phyloP scores from a whole-genome alignment of 352 stramenopile species.

The Pythium utonaiense region DNA sequence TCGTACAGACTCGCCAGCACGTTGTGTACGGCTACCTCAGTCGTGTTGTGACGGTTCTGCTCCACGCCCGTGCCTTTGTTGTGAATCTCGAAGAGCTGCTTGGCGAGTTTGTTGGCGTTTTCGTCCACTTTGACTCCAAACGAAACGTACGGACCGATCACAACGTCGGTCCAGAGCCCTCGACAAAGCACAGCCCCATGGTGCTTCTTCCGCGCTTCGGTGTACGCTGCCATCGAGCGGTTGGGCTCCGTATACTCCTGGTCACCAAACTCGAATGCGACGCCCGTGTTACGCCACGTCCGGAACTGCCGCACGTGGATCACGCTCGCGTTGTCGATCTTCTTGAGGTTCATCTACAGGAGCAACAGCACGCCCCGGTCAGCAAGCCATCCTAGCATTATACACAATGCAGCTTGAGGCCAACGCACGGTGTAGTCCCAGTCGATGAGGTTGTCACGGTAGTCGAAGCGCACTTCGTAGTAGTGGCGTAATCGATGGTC shows the following conservation, averaged over 20 bases:
- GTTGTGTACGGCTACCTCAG: conserved; percentile 92
- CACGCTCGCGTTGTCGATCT: conserved; percentile 86
- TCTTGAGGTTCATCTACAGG: conserved; percentile 77
- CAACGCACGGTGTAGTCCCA: conserved; percentile 91
- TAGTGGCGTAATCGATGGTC: conserved; percentile 88
- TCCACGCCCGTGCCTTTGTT: conserved; percentile 92
- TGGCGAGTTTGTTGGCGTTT: conserved; percentile 53
- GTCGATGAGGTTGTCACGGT: conserved; percentile 90
- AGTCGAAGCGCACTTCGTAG: conserved; percentile 92
- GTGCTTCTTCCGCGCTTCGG: conserved; percentile 69
- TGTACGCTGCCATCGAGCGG: conserved; percentile 88
- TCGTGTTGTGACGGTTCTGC: conserved; percentile 92
- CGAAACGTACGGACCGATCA: conserved; percentile 88
- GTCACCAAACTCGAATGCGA: conserved; percentile 95
- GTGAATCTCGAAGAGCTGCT: conserved; percentile 90
- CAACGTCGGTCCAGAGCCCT: conserved; percentile 91
- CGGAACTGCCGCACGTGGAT: conserved; percentile 92
- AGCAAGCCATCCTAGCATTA: too few species aligned
- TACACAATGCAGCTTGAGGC: background rate
- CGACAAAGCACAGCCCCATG: conserved; percentile 76
- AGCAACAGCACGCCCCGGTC: too few species aligned
- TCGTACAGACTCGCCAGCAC: conserved; percentile 89
- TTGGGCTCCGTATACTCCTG: conserved; percentile 90
- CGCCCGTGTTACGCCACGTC: conserved; percentile 88
- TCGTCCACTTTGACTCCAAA: conserved; percentile 86